Evolutionary conservation across 257 asterid species (phyloP).

Genomic region (Nicotiana undulata): DNA sequence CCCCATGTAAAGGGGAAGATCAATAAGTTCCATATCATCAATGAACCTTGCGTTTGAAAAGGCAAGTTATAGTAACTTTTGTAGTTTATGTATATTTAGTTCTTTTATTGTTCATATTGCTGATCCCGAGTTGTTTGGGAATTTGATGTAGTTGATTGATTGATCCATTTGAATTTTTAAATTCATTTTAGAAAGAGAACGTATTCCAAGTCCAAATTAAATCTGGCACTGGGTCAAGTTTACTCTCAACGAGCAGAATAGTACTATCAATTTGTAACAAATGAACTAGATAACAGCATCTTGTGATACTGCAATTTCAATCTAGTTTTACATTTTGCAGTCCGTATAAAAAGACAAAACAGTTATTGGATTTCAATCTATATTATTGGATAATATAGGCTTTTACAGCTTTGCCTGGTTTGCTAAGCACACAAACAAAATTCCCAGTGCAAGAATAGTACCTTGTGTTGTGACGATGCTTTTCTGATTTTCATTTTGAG

Average conservation of each 20-base stretch:
- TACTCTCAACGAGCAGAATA: not conserved
- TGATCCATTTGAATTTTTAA: not conserved
- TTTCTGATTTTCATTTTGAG: slow-evolving; percentile 3
- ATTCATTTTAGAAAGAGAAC: not conserved
- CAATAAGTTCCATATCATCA: not conserved
- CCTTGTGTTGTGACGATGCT: not conserved
- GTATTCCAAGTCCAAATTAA: not conserved
- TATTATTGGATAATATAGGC: not conserved
- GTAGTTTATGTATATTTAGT: not conserved
- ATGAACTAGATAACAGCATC: not conserved
- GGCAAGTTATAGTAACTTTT: not conserved
- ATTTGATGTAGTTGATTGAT: not conserved
- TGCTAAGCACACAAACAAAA: not conserved
- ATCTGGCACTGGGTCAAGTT: not conserved
- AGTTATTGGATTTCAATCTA: not conserved
- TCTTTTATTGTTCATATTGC: not conserved
- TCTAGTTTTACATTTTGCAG: not conserved
- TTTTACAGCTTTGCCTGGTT: not conserved
- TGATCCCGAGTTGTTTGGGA: not conserved
- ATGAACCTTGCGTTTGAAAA: not conserved
- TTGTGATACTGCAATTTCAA: not conserved
- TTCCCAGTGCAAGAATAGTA: not conserved
- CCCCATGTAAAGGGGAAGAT: not conserved
- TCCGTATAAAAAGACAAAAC: not conserved
- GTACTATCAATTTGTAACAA: not conserved